These are phyloP conservation scores for Trypanosoma rangeli DNA, from an alignment of 208 protist species.

Conservation along the genomic window DNA sequence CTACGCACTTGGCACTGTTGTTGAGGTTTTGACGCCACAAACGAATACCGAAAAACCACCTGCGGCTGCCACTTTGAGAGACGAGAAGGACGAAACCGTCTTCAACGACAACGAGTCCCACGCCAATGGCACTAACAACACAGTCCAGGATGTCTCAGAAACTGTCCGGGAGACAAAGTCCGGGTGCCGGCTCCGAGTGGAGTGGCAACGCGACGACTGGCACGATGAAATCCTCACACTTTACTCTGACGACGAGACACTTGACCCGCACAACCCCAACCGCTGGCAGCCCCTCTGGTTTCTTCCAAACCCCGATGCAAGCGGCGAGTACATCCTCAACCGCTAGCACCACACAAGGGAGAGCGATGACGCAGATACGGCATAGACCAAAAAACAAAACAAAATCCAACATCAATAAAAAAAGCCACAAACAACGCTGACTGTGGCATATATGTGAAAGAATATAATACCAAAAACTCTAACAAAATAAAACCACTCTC, in stretches of 20 bases:
- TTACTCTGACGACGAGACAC: slow-evolving; percentile 74
- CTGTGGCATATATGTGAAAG: no score
- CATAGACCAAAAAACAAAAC: background rate
- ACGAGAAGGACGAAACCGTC: background rate
- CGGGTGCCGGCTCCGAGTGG: slow-evolving; percentile 37
- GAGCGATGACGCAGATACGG: background rate
- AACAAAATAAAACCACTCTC: no score
- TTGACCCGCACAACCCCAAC: slow-evolving; percentile 59
- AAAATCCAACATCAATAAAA: no score
- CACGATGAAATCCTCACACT: slow-evolving; percentile 72
- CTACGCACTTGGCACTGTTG: slow-evolving; percentile 71
- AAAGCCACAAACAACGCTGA: no score
- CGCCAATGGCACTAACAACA: slow-evolving; percentile 1
- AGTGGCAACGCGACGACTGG: slow-evolving; percentile 88
- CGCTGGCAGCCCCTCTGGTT: slow-evolving; percentile 89
- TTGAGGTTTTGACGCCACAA: slow-evolving; percentile 19
- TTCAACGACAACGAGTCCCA: background rate
- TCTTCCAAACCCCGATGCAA: slow-evolving; percentile 26
- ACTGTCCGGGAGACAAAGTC: background rate
- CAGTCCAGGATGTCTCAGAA: slow-evolving; percentile 3
- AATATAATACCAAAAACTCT: no score
- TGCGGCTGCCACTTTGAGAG: background rate
- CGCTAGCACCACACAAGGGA: slow-evolving; percentile 11
- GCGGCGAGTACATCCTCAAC: slow-evolving; percentile 8
- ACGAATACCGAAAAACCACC: background rate